These are phyloP conservation scores for Pseudogymnoascus sp. DNA, from an alignment of 2,329 filamentous ascomycete species.

Conservation along the genomic window DNA sequence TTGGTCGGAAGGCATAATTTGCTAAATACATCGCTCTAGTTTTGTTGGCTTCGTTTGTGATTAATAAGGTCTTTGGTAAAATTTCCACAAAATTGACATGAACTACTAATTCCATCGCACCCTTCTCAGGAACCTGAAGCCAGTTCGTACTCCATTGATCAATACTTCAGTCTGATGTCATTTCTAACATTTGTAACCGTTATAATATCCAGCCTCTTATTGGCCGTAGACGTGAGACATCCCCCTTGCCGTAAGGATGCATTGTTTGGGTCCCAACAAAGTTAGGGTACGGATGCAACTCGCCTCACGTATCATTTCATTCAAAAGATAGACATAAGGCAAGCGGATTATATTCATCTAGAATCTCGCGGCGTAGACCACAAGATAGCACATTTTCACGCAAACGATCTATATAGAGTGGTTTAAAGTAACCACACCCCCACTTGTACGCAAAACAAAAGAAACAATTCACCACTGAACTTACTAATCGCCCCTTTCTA, in stretches of 20 bases:
- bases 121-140: background rate
- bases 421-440: background rate
- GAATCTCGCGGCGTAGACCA: background rate
- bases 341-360: background rate
- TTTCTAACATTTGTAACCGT: background rate
- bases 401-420: background rate
- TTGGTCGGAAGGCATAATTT: background rate
- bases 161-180: background rate
- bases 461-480: slow-evolving; percentile 2
- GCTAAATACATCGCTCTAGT: background rate
- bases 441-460: slow-evolving; percentile 1
- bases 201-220: background rate
- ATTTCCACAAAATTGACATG: background rate
- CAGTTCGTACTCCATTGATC: background rate
- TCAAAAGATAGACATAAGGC: background rate
- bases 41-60: background rate
- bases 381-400: background rate
- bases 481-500: background rate
- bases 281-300: background rate
- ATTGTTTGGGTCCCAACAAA: background rate
- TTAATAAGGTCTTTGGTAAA: background rate
- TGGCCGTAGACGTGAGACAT: background rate
- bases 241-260: background rate
- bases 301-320: background rate
- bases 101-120: background rate